Conservation (phyloP, 345 rosid genomes). For the Cardamine resedifolia region DNA sequence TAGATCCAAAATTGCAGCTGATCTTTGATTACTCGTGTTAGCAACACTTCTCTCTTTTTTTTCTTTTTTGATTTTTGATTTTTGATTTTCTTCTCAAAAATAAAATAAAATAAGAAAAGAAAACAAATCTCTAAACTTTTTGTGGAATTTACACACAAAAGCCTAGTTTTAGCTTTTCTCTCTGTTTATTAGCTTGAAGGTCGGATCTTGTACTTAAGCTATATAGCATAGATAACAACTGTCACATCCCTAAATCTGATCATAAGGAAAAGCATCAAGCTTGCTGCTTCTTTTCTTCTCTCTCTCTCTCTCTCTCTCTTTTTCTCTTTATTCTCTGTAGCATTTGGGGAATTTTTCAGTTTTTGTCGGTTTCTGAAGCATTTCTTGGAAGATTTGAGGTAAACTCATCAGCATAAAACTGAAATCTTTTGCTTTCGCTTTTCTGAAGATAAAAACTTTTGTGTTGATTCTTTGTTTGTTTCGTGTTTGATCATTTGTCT, state of each 20-base stretch:
- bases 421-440: slow-evolving; percentile 18
- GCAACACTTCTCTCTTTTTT: slow-evolving; percentile 29
- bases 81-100: slow-evolving; percentile 6
- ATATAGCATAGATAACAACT: slow-evolving; percentile 31
- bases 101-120: neutral
- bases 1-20: slow-evolving; percentile 36
- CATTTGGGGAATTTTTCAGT: slow-evolving; percentile 20
- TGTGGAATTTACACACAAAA: slow-evolving; percentile 35
- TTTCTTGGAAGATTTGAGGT: slow-evolving; percentile 42
- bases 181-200: slow-evolving; percentile 41
- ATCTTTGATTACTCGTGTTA: slow-evolving; percentile 49
- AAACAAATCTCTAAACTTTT: slow-evolving; percentile 25
- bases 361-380: slow-evolving; percentile 39
- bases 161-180: slow-evolving; percentile 23
- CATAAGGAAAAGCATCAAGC: slow-evolving; percentile 40
- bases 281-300: slow-evolving; percentile 46
- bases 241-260: slow-evolving; percentile 53
- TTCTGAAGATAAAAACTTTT: neutral
- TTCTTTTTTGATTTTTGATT: slow-evolving; percentile 7
- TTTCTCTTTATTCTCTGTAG: neutral
- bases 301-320: no score
- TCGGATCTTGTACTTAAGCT: slow-evolving; percentile 57
- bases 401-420: slow-evolving; percentile 18
- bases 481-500: slow-evolving; percentile 31
- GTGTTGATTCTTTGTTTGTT: slow-evolving; percentile 13